Percentiles rank a stretch among this genome's conserved stretches.
Conservation (phyloP, 2,329 filamentous ascomycete species). For the Aspergillus amoenus region DNA sequence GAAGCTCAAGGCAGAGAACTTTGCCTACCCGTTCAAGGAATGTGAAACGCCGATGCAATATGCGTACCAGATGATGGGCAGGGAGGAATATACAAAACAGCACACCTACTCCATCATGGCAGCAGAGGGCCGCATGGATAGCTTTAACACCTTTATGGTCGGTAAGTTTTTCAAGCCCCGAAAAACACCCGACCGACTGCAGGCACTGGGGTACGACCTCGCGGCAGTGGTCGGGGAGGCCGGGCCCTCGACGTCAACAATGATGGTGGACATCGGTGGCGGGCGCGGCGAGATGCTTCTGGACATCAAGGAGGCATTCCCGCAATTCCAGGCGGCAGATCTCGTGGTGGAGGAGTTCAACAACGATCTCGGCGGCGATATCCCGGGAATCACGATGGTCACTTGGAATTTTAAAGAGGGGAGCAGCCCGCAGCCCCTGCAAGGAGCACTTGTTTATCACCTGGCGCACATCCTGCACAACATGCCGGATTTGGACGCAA, state of each 20-base stretch:
- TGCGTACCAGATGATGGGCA: conserved; percentile 33
- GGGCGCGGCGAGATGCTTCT: conserved; percentile 38
- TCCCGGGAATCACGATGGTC: conserved; percentile 30
- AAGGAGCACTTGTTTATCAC: conserved; percentile 34
- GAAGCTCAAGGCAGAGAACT: conserved; percentile 35
- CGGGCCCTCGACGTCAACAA: conserved; percentile 12
- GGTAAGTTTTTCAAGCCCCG: conserved; percentile 38
- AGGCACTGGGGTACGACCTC: conserved; percentile 34
- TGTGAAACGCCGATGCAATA: conserved; percentile 36
- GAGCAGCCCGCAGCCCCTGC: conserved; percentile 32
- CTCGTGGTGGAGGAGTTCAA: conserved; percentile 41
- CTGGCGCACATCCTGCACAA: conserved; percentile 41
- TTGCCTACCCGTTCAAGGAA: conserved; percentile 38
- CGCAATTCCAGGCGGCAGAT: conserved; percentile 25
- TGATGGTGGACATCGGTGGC: conserved; percentile 40
- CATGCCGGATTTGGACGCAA: conserved; percentile 36
- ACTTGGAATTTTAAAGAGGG: conserved; percentile 39
- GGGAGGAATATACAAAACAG: conserved; percentile 26
- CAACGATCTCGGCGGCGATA: conserved; percentile 21
- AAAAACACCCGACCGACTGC: conserved; percentile 32
- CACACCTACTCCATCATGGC: conserved; percentile 41
- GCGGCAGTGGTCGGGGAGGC: conserved; percentile 21
- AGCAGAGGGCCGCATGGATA: conserved; percentile 36
- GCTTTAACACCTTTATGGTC: conserved; percentile 42
- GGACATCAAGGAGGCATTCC: conserved; percentile 35